These are phyloP conservation scores for Erysimum cheiri DNA, from an alignment of 441 rosid genomes.

Conservation along the genomic window DNA sequence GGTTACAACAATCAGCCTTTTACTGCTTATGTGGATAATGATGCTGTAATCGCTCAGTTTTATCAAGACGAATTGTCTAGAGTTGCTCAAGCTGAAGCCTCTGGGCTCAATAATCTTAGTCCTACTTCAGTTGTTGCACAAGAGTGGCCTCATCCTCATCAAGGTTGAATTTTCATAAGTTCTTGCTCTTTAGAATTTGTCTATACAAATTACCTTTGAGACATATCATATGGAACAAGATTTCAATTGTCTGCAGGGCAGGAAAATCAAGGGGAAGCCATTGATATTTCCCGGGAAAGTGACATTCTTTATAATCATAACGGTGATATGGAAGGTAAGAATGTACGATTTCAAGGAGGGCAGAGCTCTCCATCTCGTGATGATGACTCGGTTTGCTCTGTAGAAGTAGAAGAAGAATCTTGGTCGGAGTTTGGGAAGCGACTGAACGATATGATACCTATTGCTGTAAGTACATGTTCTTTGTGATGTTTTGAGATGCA, in stretches of 20 bases:
- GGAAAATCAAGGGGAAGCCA: constrained; percentile 34
- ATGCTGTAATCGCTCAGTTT: constrained; percentile 79
- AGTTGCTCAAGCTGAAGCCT: constrained; percentile 64
- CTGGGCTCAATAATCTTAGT: constrained; percentile 46
- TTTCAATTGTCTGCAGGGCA: constrained; percentile 47
- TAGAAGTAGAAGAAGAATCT: constrained; percentile 65
- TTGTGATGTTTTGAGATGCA: background rate
- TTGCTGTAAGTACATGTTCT: constrained; percentile 69
- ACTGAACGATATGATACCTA: constrained; percentile 79
- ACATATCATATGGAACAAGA: background rate
- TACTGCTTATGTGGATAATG: constrained; percentile 57
- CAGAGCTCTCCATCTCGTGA: constrained; percentile 44
- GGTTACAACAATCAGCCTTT: constrained; percentile 55
- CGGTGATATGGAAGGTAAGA: constrained; percentile 34
- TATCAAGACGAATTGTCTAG: constrained; percentile 82
- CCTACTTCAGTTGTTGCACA: constrained; percentile 65
- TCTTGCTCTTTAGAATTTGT: background rate
- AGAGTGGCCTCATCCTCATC: constrained; percentile 56
- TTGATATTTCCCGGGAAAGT: constrained; percentile 32
- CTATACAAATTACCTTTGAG: background rate
- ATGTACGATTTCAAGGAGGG: constrained; percentile 42
- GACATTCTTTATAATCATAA: constrained; percentile 24
- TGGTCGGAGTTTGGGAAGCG: constrained; percentile 79
- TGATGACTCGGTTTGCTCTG: constrained; percentile 49
- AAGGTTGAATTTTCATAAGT: constrained; percentile 23